These are phyloP conservation scores for Polytrichum commune DNA, from an alignment of 225 moss, liverwort and hornwort species.

Conservation along the genomic window DNA sequence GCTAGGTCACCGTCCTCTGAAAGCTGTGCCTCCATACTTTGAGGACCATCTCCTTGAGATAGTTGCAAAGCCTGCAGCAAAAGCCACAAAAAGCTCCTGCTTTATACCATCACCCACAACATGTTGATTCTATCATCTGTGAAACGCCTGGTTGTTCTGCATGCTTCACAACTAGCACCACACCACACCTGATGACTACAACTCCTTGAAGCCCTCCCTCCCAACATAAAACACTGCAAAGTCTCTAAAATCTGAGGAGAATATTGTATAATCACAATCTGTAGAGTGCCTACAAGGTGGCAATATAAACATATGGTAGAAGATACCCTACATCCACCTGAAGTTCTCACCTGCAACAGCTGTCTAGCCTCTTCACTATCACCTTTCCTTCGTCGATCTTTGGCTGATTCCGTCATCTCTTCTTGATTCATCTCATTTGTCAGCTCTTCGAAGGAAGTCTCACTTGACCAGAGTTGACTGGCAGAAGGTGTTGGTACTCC, in stretches of 20 bases:
- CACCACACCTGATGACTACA: not conserved
- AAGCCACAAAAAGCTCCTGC: slow-evolving; percentile 5
- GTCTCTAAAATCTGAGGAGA: not conserved
- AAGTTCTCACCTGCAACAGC: slow-evolving; percentile 41
- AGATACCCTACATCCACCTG: no score
- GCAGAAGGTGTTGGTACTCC: slow-evolving; percentile 85
- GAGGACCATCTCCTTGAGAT: slow-evolving; percentile 50
- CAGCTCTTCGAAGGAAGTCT: slow-evolving; percentile 57
- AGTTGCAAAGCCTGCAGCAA: slow-evolving; percentile 74
- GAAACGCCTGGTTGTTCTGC: not conserved
- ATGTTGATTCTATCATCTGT: not conserved
- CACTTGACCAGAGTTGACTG: slow-evolving; percentile 51
- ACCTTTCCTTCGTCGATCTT: slow-evolving; percentile 68
- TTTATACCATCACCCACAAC: not conserved
- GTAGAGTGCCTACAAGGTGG: no score
- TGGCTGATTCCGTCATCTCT: slow-evolving; percentile 30
- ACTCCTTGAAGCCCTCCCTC: not conserved
- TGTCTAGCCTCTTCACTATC: slow-evolving; percentile 89
- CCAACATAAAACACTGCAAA: not conserved
- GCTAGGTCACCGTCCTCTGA: slow-evolving; percentile 30
- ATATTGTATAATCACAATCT: not conserved
- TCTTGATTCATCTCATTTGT: slow-evolving; percentile 71
- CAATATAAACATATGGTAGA: no score
- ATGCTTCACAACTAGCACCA: not conserved
- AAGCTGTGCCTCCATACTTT: slow-evolving; percentile 29